Base-by-base conservation (phyloP, 179 eudicot species). In the Camellia oleifera region DNA sequence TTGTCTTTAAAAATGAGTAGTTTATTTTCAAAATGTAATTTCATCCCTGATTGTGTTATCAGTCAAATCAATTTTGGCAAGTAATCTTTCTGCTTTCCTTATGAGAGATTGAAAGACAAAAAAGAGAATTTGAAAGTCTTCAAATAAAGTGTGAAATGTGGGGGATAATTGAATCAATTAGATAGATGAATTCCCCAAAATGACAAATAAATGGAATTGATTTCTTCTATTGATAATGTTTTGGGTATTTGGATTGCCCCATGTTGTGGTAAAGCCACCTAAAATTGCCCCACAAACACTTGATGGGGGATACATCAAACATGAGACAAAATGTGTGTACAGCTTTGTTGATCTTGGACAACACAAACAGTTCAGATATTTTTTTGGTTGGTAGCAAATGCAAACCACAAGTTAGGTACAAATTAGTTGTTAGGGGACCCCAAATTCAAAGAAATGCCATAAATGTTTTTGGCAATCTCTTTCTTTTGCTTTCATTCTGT, bases 341-440 rank as follows among this genome's bases (percentile, higher is more conserved):
- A 12, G 53, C 74, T 56, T 56, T 60, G 76, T 77, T 74, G 74
- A 48, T 67, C 52, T 67, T 2, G n/a, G 17, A 40, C n/a, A 66
- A 15, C 2, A 44, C 69, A 78, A 67, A 52, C 18, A 68, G 64
- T 12, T 10, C n/a, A 78, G 89, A 88, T 86, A 83, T 83, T 89
- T 89, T 77, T 89, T 77, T 26, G 32, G 32, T 69, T 60, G 58
- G n/a, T 20, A 58, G 40, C 74, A 79, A 89, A 75, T 75, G 53
- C 52, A 79, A 79, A 81, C 91, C 94, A 91, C 92, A 85, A 83
- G 32, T 83, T 61, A 2, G 57, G 14, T 11, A n/a, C 13, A 20
- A 80, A 83, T 80, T 14, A 64, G 74, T 78, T 77, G 80, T 82
- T 4, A 14, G 18, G 58, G 80, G 85, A 79, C 44, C 85, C 89